These are phyloP conservation scores for Berberis vulgaris DNA, from an alignment of 164 flowering plant species.

Conservation along the genomic window DNA sequence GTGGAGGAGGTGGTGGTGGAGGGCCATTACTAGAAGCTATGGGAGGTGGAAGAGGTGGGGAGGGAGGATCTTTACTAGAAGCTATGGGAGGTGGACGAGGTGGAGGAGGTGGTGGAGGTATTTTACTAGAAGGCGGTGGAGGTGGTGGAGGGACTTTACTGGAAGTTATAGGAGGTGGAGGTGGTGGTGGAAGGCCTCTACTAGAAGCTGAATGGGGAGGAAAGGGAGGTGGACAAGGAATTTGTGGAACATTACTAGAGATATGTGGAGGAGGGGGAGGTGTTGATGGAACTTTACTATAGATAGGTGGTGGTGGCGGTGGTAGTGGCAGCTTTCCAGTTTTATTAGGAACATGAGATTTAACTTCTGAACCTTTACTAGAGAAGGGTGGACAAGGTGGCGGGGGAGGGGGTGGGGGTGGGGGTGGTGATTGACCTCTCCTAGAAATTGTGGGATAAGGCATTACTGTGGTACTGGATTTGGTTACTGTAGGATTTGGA, in stretches of 20 bases:
- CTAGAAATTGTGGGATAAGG: constrained; percentile 12
- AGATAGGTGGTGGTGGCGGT: constrained; percentile 2
- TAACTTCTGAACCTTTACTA: too few relatives aligned
- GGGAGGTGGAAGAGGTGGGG: constrained; percentile 26
- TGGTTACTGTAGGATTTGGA: not conserved
- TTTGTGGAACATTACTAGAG: not conserved
- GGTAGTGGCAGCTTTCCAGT: not conserved
- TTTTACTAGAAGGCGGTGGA: constrained; percentile 4
- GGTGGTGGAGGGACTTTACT: constrained; percentile 9
- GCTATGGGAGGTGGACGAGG: constrained; percentile 10
- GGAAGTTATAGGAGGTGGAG: not conserved
- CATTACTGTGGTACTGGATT: constrained; percentile 12
- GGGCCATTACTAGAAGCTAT: constrained; percentile 5
- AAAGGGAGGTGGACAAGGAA: constrained; percentile 7
- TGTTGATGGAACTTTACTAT: not conserved
- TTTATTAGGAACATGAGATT: not conserved
- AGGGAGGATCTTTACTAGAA: constrained; percentile 20
- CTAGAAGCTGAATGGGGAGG: not conserved
- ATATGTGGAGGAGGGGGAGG: not conserved
- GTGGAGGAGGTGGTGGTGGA: constrained; percentile 25
- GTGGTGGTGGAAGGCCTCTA: constrained; percentile 9
- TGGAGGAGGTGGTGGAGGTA: constrained; percentile 10
- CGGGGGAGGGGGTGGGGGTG: constrained; percentile 5
- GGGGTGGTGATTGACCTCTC: not conserved
- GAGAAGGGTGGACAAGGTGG: constrained; percentile 3